A percentile compares a stretch with the other conserved stretches of the same genome.
phyloP scores from a whole-genome alignment of 352 stramenopile genomes.

The Lagenidium sp. region DNA sequence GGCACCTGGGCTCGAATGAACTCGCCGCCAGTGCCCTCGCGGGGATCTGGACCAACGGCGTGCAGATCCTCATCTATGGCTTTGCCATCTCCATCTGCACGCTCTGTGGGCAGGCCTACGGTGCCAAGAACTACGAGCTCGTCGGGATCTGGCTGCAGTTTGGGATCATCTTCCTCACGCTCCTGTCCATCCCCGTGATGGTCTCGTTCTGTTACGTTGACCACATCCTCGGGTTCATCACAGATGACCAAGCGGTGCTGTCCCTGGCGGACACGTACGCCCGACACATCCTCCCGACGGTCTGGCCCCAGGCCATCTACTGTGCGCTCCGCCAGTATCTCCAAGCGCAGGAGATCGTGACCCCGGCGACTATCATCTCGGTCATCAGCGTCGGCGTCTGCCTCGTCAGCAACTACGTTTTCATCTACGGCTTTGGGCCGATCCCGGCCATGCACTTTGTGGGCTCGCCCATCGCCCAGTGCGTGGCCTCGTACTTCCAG shows the following conservation, averaged over 20 bases:
- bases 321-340: conserved; percentile 71
- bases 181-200: conserved; percentile 66
- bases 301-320: conserved; percentile 65
- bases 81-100: conserved; percentile 75
- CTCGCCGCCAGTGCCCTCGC: conserved; percentile 61
- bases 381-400: conserved; percentile 57
- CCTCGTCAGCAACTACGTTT: conserved; percentile 58
- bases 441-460: conserved; percentile 58
- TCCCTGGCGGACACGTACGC: conserved; percentile 56
- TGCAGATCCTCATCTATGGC: conserved; percentile 75
- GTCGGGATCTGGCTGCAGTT: conserved; percentile 77
- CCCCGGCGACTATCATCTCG: conserved; percentile 71
- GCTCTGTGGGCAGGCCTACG: conserved; percentile 71
- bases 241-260: conserved; percentile 53
- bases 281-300: conserved; percentile 39
- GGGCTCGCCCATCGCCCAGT: conserved; percentile 63
- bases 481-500: conserved; percentile 64
- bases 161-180: conserved; percentile 52
- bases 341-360: conserved; percentile 72
- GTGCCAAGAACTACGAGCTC: conserved; percentile 68
- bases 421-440: conserved; percentile 69
- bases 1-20: conserved; percentile 63
- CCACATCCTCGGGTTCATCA: conserved; percentile 50
- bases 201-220: conserved; percentile 81
- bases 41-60: conserved; percentile 71